Evolutionary conservation across 1,284 basidiomycete genomes (phyloP).

Genomic region (Trametes sp.): DNA sequence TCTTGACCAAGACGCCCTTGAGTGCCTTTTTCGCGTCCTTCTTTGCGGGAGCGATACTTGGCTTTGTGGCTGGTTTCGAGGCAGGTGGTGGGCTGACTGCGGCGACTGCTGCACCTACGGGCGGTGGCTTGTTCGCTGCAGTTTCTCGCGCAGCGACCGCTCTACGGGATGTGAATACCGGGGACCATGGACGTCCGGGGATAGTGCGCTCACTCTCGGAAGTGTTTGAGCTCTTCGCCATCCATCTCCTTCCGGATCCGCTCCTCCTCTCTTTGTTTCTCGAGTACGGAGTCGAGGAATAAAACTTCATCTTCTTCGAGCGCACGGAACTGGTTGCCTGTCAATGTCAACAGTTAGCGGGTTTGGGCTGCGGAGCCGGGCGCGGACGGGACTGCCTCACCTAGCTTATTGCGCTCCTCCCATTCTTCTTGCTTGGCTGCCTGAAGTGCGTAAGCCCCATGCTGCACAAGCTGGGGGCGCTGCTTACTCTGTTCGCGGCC

Average conservation of each 20-base stretch:
- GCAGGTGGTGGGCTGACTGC: slow-evolving; percentile 25
- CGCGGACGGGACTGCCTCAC: slow-evolving; percentile 24
- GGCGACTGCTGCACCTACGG: slow-evolving; percentile 25
- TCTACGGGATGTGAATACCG: slow-evolving; percentile 46
- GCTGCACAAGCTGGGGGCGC: slow-evolving; percentile 19
- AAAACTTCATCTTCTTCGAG: slow-evolving; percentile 90
- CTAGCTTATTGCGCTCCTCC: slow-evolving; percentile 92
- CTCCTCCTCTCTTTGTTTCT: slow-evolving; percentile 80
- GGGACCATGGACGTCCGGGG: slow-evolving; percentile 4
- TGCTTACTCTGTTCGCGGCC: slow-evolving; percentile 78
- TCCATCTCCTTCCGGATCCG: slow-evolving; percentile 76
- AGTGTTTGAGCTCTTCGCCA: slow-evolving; percentile 81
- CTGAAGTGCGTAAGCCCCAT: slow-evolving; percentile 49
- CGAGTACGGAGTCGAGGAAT: slow-evolving; percentile 85
- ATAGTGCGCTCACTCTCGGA: slow-evolving; percentile 68
- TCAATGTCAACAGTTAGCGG: slow-evolving; percentile 19
- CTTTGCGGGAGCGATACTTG: slow-evolving; percentile 44
- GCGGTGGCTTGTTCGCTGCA: slow-evolving; percentile 55
- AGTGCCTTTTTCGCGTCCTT: slow-evolving; percentile 69
- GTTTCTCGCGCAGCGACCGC: slow-evolving; percentile 77
- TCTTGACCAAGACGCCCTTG: slow-evolving; percentile 83
- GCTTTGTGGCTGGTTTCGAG: slow-evolving; percentile 45
- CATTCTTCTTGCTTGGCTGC: slow-evolving; percentile 92
- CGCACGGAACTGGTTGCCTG: slow-evolving; percentile 91
- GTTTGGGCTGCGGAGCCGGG: slow-evolving; percentile 4